Percentiles rank a stretch among this genome's conserved stretches.
phyloP scores from a whole-genome alignment of 305 asterid genomes.

The Caryopteris hybrid region DNA sequence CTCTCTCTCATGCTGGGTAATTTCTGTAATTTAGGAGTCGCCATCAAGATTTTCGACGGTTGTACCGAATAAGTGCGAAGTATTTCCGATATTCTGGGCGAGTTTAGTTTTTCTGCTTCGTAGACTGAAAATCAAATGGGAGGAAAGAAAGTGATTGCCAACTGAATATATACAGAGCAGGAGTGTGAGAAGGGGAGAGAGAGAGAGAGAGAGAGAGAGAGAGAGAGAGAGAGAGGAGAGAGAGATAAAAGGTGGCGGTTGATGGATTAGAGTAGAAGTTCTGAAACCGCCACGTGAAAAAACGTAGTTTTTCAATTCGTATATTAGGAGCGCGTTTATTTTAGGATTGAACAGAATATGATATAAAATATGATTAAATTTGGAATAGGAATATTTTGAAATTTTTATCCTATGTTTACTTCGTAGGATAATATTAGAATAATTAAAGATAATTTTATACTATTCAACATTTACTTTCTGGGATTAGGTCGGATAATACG shows the following conservation, averaged over 20 bases:
- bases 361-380: no score
- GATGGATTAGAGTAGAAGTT: background rate
- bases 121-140: background rate
- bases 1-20: conserved; percentile 79
- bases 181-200: background rate
- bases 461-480: no score
- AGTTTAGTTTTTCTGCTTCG: background rate
- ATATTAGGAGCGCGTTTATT: background rate
- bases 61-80: background rate
- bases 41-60: conserved; percentile 24
- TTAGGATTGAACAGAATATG: no score
- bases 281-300: background rate
- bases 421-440: no score
- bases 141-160: background rate
- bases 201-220: conserved; percentile 17
- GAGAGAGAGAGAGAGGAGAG: no score
- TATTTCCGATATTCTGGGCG: background rate
- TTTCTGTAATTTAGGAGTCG: conserved; percentile 41
- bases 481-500: no score
- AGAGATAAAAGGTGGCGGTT: conserved; percentile 24
- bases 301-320: no score
- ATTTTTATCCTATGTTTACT: no score
- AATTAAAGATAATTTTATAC: no score
- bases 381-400: no score
- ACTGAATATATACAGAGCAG: background rate